Evolutionary conservation across 2,329 filamentous ascomycete species (phyloP).

Genomic region (Penicillium occitanis): DNA sequence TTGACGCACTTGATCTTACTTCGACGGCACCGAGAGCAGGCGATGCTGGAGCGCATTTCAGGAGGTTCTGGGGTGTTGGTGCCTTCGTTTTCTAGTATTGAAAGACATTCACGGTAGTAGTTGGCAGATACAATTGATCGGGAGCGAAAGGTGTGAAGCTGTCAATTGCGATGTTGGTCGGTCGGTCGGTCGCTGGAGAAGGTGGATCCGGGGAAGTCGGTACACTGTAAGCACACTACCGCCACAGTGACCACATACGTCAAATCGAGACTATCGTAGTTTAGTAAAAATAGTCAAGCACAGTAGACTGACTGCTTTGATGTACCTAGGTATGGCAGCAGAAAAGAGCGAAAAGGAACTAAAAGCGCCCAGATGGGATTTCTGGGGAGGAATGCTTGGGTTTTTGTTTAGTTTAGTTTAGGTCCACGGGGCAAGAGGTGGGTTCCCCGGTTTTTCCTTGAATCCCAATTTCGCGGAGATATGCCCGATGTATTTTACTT

Average conservation of each 20-base stretch:
- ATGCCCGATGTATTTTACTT: slow-evolving; percentile 10
- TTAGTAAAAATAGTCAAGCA: neutral
- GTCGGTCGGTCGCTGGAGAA: neutral
- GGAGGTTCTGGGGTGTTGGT: slow-evolving; percentile 28
- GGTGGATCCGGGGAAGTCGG: slow-evolving; percentile 11
- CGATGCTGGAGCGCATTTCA: slow-evolving; percentile 74
- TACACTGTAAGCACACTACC: neutral
- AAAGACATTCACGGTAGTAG: slow-evolving; percentile 20
- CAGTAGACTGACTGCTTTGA: neutral
- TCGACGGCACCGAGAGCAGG: slow-evolving; percentile 71
- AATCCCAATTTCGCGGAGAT: slow-evolving; percentile 15
- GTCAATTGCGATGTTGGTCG: neutral
- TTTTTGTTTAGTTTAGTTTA: slow-evolving; percentile 18
- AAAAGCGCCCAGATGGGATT: neutral
- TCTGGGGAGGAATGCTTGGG: slow-evolving; percentile 17
- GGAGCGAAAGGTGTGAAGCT: neutral
- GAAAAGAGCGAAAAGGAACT: neutral
- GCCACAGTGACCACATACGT: neutral
- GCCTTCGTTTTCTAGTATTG: slow-evolving; percentile 17
- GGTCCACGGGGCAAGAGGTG: slow-evolving; percentile 13
- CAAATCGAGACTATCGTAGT: neutral
- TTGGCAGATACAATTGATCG: neutral
- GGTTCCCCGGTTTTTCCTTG: slow-evolving; percentile 18
- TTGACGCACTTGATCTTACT: slow-evolving; percentile 90
- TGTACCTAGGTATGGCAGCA: neutral